Percentiles rank a stretch among this genome's conserved stretches.
These are phyloP conservation scores for Teratosphaeria destructans DNA, from an alignment of 2,329 filamentous ascomycete species.

Conservation along the genomic window DNA sequence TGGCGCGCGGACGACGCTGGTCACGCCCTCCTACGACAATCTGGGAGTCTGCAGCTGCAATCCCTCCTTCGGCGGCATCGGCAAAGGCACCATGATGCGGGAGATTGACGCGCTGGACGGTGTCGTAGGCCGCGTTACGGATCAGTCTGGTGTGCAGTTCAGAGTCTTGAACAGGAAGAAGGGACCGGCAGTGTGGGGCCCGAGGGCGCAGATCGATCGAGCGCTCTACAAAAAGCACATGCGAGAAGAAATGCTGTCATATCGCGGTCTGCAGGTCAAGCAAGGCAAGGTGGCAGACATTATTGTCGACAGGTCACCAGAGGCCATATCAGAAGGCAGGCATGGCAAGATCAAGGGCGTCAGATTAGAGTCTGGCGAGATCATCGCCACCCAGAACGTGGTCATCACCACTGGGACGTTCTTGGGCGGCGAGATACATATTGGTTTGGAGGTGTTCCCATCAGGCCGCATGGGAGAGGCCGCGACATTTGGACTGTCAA, in stretches of 20 bases:
- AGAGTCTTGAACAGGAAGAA: constrained; percentile 79
- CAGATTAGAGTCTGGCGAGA: constrained; percentile 73
- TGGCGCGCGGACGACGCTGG: constrained; percentile 77
- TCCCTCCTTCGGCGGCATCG: constrained; percentile 95
- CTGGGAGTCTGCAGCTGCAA: constrained; percentile 95
- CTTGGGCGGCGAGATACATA: constrained; percentile 89
- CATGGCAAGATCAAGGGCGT: constrained; percentile 74
- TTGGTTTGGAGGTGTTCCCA: constrained; percentile 70
- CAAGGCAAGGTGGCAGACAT: constrained; percentile 89
- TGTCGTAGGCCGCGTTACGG: constrained; percentile 75
- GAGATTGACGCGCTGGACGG: constrained; percentile 94
- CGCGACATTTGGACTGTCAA: constrained; percentile 84
- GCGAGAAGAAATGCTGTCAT: constrained; percentile 70
- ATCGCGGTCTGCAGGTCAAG: constrained; percentile 69
- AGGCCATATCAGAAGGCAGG: constrained; percentile 35
- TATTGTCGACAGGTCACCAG: constrained; percentile 52
- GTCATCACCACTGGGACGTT: constrained; percentile 97
- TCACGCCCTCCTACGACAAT: constrained; percentile 81
- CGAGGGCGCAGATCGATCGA: constrained; percentile 89
- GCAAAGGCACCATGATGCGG: constrained; percentile 90
- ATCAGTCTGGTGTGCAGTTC: constrained; percentile 93
- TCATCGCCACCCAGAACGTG: constrained; percentile 69
- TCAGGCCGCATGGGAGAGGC: constrained; percentile 89
- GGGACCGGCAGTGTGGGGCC: constrained; percentile 93
- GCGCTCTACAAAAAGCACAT: constrained; percentile 82